Evolutionary conservation across 495 filamentous ascomycete species (phyloP), one percentile per base, ranked within the genome.

Genomic region (Clohesyomyces aquaticus): DNA sequence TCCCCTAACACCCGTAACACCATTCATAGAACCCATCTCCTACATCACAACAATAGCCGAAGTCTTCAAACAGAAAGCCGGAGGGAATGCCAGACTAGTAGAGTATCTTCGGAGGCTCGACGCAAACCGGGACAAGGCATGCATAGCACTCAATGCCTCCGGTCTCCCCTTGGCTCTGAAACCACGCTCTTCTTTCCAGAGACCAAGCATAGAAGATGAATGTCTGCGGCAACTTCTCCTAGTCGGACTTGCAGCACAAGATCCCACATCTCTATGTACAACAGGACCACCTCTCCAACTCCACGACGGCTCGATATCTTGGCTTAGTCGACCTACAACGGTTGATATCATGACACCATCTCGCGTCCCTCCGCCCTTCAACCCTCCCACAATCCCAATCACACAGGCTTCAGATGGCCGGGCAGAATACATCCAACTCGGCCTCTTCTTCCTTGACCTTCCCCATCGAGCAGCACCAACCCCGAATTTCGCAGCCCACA

Each of bases 31-130:
- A 14, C 35, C 64, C 1, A 27, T 26, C 8, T 23, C 55, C 1
- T 71, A 69, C 47, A 61, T 72, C 28, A 61, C 71, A 0, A 59
- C 64, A 0, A 66, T 73, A 18, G 61, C 72, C 0, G 68, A 71
- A n/a, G 67, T 71, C 29, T 73, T 74, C 53, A 48, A 29, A 6
- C 64, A 69, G 72, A 70, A 71, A 35, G 66, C 72, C 23, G 68
- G 71, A 3, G 72, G 72, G 9, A 70, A 73, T 55, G 68, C 68
- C 10, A 32, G 66, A 4, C 69, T 73, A 10, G 63, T 71, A 1
- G 68, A 63, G 42, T 57, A 60, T 27, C 63, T 71, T 18, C 46
- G 71, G 19, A 51, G 50, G 21, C 63, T 72, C 12, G 68, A 70
- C 48, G 72, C 72, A 11, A 65, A 68, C 35, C 71, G 72, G 43